phyloP scores from a whole-genome alignment of 106 monocot species.

The Vanilla planifolia region DNA sequence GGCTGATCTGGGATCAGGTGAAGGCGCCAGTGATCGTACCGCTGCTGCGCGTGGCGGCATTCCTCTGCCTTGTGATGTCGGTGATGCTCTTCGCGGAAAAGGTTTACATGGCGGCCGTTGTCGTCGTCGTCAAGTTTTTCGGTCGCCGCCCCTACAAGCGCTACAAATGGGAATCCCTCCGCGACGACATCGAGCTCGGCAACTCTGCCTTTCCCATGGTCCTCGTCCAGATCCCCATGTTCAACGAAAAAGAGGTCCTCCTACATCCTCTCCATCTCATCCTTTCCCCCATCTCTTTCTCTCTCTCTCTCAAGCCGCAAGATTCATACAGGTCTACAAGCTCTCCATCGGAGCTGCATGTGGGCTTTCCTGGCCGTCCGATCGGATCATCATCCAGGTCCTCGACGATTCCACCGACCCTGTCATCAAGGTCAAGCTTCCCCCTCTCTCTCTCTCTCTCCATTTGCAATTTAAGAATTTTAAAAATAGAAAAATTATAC shows the following conservation, averaged over 20 bases:
- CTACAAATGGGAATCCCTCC: conserved; percentile 40
- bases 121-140: conserved; percentile 16
- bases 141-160: conserved; percentile 18
- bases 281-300: background rate
- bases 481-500: background rate
- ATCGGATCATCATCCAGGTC: conserved; percentile 29
- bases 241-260: conserved; percentile 37
- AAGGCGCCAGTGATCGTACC: conserved; percentile 29
- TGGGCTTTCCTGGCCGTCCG: conserved; percentile 30
- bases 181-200: conserved; percentile 30
- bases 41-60: conserved; percentile 10
- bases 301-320: background rate
- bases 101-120: conserved; percentile 21
- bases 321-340: conserved; percentile 21
- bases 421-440: conserved; percentile 14
- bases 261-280: background rate
- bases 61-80: conserved; percentile 31
- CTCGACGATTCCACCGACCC: conserved; percentile 40
- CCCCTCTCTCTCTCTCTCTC: too few species aligned
- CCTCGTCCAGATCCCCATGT: conserved; percentile 45
- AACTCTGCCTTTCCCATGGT: conserved; percentile 32
- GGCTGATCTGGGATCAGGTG: conserved; percentile 15
- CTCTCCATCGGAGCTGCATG: conserved; percentile 39
- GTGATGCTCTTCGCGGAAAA: conserved; percentile 32
- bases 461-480: too few species aligned